phyloP scores from a whole-genome alignment of 2,329 filamentous ascomycete genomes.

The Aspergillus sp. region DNA sequence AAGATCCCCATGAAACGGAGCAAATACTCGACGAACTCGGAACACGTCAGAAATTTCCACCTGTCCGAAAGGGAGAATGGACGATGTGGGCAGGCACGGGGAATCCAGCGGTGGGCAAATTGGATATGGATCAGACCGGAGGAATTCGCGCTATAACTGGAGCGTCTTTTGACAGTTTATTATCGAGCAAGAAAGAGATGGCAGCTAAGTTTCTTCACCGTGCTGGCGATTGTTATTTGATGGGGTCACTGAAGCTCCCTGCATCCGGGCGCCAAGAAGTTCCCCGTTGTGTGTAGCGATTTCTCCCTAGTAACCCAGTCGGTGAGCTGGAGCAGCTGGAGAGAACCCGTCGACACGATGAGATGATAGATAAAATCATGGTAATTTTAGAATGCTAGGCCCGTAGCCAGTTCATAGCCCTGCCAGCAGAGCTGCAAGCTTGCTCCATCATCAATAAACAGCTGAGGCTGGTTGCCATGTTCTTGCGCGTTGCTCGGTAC shows the following conservation, averaged over 20 bases:
- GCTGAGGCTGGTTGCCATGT: not conserved
- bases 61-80: too few relatives aligned
- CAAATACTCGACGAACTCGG: too few relatives aligned
- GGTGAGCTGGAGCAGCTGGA: not conserved
- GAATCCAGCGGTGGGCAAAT: too few relatives aligned
- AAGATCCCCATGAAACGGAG: too few relatives aligned
- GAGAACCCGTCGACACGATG: not conserved
- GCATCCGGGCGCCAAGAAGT: slow-evolving; percentile 19
- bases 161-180: too few relatives aligned
- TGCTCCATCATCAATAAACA: not conserved
- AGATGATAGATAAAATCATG: not conserved
- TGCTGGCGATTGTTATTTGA: not conserved
- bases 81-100: too few relatives aligned
- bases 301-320: slow-evolving; percentile 10
- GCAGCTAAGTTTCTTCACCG: too few relatives aligned
- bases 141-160: too few relatives aligned
- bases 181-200: too few relatives aligned
- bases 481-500: slow-evolving; percentile 24
- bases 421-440: not conserved
- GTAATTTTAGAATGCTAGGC: too few relatives aligned
- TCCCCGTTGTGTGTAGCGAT: slow-evolving; percentile 20
- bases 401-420: not conserved
- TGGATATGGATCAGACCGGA: too few relatives aligned
- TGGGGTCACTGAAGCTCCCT: slow-evolving; percentile 2
- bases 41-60: too few relatives aligned